These are phyloP conservation scores for Uncinocarpus reesii DNA, from an alignment of 2,329 filamentous ascomycete genomes.

Conservation along the genomic window DNA sequence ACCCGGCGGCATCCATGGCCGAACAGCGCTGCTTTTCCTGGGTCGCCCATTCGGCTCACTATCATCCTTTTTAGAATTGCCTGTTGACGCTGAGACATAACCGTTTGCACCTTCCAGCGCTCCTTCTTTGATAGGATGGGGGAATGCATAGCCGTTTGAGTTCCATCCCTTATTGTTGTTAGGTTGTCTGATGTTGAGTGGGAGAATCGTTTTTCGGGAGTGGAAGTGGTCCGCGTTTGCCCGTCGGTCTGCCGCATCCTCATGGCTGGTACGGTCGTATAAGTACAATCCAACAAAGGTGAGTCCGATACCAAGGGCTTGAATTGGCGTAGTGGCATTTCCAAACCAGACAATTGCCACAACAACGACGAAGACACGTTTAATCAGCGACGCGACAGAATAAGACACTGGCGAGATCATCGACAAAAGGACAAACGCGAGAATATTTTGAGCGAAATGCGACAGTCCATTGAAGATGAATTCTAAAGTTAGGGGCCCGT, in stretches of 20 bases:
- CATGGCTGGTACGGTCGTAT: conserved; percentile 85
- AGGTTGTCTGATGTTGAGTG: conserved; percentile 43
- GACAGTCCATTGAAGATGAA: conserved; percentile 96
- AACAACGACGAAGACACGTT: conserved; percentile 92
- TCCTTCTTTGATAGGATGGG: conserved; percentile 14
- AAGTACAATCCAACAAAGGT: conserved; percentile 90
- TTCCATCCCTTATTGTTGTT: conserved; percentile 29
- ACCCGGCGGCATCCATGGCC: conserved; percentile 60
- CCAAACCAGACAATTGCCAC: conserved; percentile 95
- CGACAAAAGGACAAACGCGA: conserved; percentile 84
- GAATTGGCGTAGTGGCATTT: conserved; percentile 70
- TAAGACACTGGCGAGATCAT: conserved; percentile 95
- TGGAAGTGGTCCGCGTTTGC: conserved; percentile 56
- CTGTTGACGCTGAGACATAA: conserved; percentile 13
- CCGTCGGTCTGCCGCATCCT: conserved; percentile 74
- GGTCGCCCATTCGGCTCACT: conserved; percentile 38
- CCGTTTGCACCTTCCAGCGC: background rate
- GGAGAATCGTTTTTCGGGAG: conserved; percentile 53
- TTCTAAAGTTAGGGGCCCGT: conserved; percentile 57
- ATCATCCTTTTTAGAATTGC: conserved; percentile 34
- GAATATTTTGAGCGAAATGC: conserved; percentile 91
- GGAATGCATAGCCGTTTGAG: conserved; percentile 31
- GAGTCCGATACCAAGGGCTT: conserved; percentile 73
- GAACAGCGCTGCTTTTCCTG: conserved; percentile 31
- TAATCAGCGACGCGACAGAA: conserved; percentile 89